Conservation (phyloP, 768 basidiomycete genomes). For the Porphyrellus cyaneotinctus region DNA sequence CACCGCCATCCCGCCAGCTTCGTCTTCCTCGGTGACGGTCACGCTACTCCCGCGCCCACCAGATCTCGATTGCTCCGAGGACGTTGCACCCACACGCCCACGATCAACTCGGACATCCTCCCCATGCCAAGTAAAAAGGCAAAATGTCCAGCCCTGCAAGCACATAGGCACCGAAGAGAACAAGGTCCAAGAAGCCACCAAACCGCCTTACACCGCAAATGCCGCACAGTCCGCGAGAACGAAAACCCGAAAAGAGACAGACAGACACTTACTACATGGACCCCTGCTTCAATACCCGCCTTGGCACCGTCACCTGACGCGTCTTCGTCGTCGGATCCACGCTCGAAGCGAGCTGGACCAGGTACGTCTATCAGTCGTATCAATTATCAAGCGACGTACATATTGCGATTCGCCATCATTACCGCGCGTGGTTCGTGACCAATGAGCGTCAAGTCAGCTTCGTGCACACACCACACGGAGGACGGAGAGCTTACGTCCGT, state of each 20-base stretch:
- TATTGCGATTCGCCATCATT: constrained; percentile 4
- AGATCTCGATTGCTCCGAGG: constrained; percentile 22
- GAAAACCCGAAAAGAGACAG: neutral
- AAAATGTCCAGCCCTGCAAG: neutral
- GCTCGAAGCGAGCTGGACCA: constrained; percentile 41
- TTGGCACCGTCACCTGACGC: constrained; percentile 29
- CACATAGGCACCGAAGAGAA: constrained; percentile 1
- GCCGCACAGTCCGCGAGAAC: neutral
- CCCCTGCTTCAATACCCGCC: constrained; percentile 19
- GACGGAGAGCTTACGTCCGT: constrained; percentile 34
- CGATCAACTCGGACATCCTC: constrained; percentile 9
- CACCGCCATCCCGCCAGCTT: constrained; percentile 15
- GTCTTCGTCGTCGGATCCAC: constrained; percentile 35
- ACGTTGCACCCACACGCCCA: neutral
- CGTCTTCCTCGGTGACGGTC: constrained; percentile 7
- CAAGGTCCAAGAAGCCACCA: neutral
- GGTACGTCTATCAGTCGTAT: constrained; percentile 26
- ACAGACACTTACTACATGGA: constrained; percentile 31
- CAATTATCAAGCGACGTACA: neutral
- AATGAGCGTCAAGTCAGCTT: too few species aligned
- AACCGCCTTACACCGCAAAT: neutral
- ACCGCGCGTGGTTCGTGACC: neutral
- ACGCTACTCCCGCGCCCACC: neutral
- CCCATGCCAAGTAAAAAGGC: neutral
- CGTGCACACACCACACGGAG: neutral